Evolutionary conservation across 345 rosid genomes (phyloP), one percentile per base, ranked within the genome.

Genomic region (Linum tenue): DNA sequence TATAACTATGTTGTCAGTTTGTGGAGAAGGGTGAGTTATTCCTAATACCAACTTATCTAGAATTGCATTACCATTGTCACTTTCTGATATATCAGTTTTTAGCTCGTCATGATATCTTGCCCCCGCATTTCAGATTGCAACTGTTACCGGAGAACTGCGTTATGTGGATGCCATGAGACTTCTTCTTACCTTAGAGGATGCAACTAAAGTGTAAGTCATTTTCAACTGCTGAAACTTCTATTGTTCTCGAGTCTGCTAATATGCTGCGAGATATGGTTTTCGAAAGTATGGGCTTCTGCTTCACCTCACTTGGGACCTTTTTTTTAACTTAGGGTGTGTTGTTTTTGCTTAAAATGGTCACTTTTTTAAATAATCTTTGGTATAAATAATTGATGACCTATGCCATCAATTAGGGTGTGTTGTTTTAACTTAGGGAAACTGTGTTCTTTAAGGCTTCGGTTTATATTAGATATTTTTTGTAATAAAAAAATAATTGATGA

Each of bases 1-100:
- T 89, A 90, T 76, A 90, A 86, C 66, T 76, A 87, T 70, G 95
- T 94, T 65, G 69, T 88, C 64, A 83, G 95, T 81, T 75, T 86
- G 51, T 94, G 97, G 99, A 88, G 81, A 82, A 86, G 95, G 69
- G 99, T 94, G 69, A 94, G 95, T 78, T 0, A 16, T 9, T 22
- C 58, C 59, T 59, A 4, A 17, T 56, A 22, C 64, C 3, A 43
- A 16, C 43, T 64, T 62, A 14, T 31, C 50, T 12, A 8, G 17
- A 48, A 59, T 62, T 57, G 41, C 44, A 61, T 61, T 62, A 12
- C 3, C 5, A 17, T 57, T n/a, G 36, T 10, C 8, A 22, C 9
- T 17, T 8, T 11, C 14, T 57, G 36, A 37, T 2, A 15, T 57
- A 37, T 57, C 14, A 9, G 37, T 22, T 31, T 9, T 57, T 2